phyloP scores from a whole-genome alignment of 768 basidiomycete species.

The Rubroboletus pulcherrimus region DNA sequence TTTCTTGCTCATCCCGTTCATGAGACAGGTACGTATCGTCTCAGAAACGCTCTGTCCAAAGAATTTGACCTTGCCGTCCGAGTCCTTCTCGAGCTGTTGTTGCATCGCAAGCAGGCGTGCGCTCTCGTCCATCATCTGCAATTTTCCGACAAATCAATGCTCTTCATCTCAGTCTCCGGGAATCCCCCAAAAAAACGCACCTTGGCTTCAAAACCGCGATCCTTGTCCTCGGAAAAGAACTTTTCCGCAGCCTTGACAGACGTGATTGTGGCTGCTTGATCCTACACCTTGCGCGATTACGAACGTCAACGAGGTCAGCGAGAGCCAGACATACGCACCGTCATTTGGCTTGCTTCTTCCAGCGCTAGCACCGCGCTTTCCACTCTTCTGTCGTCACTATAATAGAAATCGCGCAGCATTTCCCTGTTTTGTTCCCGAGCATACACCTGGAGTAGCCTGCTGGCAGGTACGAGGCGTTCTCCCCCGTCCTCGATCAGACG shows the following conservation, averaged over 20 bases:
- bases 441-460: constrained; percentile 82
- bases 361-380: constrained; percentile 89
- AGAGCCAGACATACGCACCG: constrained; percentile 40
- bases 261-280: constrained; percentile 64
- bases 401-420: constrained; percentile 94
- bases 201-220: constrained; percentile 86
- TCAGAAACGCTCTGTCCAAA: constrained; percentile 85
- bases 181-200: constrained; percentile 35
- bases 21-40: constrained; percentile 73
- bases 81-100: constrained; percentile 84
- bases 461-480: constrained; percentile 65
- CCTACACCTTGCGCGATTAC: constrained; percentile 42
- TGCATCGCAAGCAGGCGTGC: constrained; percentile 73
- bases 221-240: constrained; percentile 94
- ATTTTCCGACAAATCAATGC: background rate
- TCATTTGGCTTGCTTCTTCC: constrained; percentile 70
- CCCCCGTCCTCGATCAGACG: constrained; percentile 91
- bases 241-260: constrained; percentile 83
- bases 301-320: background rate
- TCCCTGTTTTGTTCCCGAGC: constrained; percentile 87
- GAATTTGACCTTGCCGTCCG: constrained; percentile 72
- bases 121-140: constrained; percentile 89
- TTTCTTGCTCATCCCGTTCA: constrained; percentile 77
- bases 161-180: too few relatives aligned
- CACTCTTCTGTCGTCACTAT: constrained; percentile 91